These are phyloP conservation scores for Sungouiozyma ichnusensis DNA, from an alignment of 805 yeast genomes.

Conservation along the genomic window DNA sequence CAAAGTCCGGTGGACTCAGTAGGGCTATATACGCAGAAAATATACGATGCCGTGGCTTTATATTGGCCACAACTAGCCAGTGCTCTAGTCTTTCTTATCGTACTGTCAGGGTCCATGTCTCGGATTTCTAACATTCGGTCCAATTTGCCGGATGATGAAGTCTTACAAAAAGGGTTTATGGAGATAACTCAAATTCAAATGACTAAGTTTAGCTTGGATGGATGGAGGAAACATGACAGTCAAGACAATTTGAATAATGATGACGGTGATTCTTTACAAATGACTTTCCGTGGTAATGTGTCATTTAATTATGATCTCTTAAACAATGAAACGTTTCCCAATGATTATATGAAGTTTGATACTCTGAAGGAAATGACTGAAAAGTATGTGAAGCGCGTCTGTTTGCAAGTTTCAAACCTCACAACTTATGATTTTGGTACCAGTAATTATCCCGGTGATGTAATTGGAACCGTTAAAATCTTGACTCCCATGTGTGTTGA, in stretches of 20 bases:
- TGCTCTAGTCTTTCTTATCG: not conserved
- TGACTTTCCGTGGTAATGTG: slow-evolving; percentile 8
- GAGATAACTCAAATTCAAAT: slow-evolving; percentile 17
- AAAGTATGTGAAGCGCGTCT: slow-evolving; percentile 12
- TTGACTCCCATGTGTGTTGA: slow-evolving; percentile 18
- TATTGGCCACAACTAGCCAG: not conserved
- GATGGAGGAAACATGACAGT: slow-evolving; percentile 18
- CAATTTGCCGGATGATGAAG: slow-evolving; percentile 6
- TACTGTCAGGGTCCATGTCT: not conserved
- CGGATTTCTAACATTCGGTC: not conserved
- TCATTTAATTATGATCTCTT: slow-evolving; percentile 15
- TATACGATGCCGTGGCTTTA: not conserved
- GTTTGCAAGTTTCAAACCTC: slow-evolving; percentile 18
- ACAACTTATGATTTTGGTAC: slow-evolving; percentile 14
- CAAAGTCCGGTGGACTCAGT: too few species aligned
- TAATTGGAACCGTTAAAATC: slow-evolving; percentile 10
- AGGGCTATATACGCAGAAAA: not conserved
- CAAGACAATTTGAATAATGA: slow-evolving; percentile 12
- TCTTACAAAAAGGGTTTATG: slow-evolving; percentile 9
- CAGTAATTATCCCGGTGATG: not conserved
- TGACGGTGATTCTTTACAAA: slow-evolving; percentile 15
- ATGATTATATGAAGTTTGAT: slow-evolving; percentile 7
- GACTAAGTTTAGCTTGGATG: slow-evolving; percentile 17
- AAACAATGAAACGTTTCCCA: slow-evolving; percentile 4
- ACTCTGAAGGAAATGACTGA: slow-evolving; percentile 11